Evolutionary conservation across 306 rosid genomes (phyloP), one percentile per base, ranked within the genome.

Genomic region (Dalbergia cochinchinensis): DNA sequence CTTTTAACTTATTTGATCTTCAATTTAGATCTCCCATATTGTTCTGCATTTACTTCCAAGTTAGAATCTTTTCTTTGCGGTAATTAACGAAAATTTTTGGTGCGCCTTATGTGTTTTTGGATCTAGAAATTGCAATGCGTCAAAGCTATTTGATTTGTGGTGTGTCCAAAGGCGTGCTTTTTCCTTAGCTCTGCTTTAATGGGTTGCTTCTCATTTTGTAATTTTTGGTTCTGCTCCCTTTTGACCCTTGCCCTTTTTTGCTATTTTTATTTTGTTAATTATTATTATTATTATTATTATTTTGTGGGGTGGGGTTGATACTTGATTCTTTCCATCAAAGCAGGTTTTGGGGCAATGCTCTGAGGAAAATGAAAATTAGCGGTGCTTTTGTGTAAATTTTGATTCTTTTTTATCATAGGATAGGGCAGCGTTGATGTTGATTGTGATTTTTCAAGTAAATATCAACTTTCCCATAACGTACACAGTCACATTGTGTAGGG

Each of bases 41-140:
- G 77, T 66, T 63, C 78, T 34, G 41, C 73, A 62, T 77, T 85
- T 53, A 72, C 69, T 73, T 35, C 4, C 33, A 77, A 77, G 45
- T 50, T 67, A 2, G 37, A 19, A 71, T 14, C 19, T 19, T 69
- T 37, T 37, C 41, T 73, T 60, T 35, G 78, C 54, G 51, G 60
- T 18, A 42, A 10, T 20, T 5, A 39, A 18, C 7, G 10, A 13
- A 60, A 26, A 6, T 19, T 51, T 26, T 12, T 0, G 13, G 37
- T 73, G 37, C n/a, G 45, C 55, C 45, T 59, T 65, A 34, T 39
- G 22, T 47, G 2, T 68, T 69, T 26, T 76, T 72, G 69, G 81
- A 72, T 76, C 79, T 62, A 45, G 54, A 71, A 64, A 72, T 48
- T 83, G 75, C 58, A 53, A 31, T 57, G 58, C 63, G 34, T 53